Conservation (phyloP, 2,329 filamentous ascomycete genomes). For the Pseudocercospora crystallina region DNA sequence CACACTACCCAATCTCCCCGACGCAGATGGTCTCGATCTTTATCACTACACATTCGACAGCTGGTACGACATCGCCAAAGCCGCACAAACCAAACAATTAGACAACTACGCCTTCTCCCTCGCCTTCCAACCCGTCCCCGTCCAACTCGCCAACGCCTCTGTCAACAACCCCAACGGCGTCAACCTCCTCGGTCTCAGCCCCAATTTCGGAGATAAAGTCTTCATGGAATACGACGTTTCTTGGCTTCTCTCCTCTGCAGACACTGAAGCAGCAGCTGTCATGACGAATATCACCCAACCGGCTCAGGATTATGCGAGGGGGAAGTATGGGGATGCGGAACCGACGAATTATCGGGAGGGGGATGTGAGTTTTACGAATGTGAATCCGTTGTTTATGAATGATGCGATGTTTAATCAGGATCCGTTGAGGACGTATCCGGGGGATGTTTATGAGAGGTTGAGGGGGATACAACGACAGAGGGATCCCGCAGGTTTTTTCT, state of each 20-base stretch:
- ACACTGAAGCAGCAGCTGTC: conserved; percentile 16
- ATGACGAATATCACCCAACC: conserved; percentile 21
- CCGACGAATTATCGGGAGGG: conserved; percentile 26
- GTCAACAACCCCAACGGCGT: conserved; percentile 20
- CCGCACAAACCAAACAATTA: conserved; percentile 6
- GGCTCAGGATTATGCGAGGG: conserved; percentile 19
- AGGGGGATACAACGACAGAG: conserved; percentile 20
- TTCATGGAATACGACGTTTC: conserved; percentile 28
- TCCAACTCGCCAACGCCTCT: conserved; percentile 18
- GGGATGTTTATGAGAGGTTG: conserved; percentile 19
- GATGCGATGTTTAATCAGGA: conserved; percentile 30
- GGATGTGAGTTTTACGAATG: conserved; percentile 15
- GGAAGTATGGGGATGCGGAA: conserved; percentile 16
- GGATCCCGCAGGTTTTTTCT: conserved; percentile 26
- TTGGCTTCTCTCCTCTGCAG: conserved; percentile 17
- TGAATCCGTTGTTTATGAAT: conserved; percentile 28
- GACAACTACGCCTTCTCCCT: conserved; percentile 21
- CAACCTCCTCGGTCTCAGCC: conserved; percentile 23
- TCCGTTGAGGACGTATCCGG: conserved; percentile 21
- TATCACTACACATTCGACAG: conserved; percentile 21
- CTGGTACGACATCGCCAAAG: conserved; percentile 14
- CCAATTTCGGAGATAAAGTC: conserved; percentile 18
- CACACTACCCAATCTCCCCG: conserved; percentile 37
- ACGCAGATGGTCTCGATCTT: conserved; percentile 16
- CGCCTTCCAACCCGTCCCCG: conserved; percentile 25